Conservation (phyloP, 352 stramenopile genomes). For the Phytophthora sp. region DNA sequence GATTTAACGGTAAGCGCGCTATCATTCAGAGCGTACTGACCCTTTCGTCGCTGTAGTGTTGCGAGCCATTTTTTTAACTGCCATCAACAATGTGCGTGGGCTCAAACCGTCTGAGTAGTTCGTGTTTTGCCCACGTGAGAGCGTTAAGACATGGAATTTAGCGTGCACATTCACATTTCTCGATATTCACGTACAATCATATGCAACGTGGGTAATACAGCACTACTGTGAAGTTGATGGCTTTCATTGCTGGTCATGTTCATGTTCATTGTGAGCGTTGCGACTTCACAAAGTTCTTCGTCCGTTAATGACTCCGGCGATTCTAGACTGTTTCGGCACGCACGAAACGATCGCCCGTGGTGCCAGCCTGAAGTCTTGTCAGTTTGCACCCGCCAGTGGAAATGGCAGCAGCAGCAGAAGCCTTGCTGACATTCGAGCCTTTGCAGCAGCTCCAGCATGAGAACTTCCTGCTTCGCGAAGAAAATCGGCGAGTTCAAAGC, state of each 20-base stretch:
- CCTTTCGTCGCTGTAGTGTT: background rate
- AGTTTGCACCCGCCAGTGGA: background rate
- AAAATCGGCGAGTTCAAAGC: slow-evolving; percentile 53
- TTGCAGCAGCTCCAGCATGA: slow-evolving; percentile 66
- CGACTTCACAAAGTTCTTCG: background rate
- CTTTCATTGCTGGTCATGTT: no score
- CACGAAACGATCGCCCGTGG: slow-evolving; percentile 9
- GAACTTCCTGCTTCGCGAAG: slow-evolving; percentile 69
- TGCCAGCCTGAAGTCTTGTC: background rate
- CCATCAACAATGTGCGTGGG: no score
- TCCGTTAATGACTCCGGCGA: slow-evolving; percentile 12
- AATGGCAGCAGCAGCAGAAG: slow-evolving; percentile 45
- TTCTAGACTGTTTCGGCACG: background rate
- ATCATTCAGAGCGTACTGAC: slow-evolving; percentile 1
- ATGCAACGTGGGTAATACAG: no score
- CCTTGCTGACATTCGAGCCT: slow-evolving; percentile 59
- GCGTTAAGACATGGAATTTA: no score
- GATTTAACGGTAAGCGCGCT: slow-evolving; percentile 2
- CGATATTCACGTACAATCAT: no score
- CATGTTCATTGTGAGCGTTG: no score
- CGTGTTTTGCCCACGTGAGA: no score
- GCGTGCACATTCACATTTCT: no score
- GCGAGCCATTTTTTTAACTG: no score
- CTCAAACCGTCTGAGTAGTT: no score
- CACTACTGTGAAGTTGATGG: no score